phyloP scores from a whole-genome alignment of 2,329 filamentous ascomycete genomes.

The Epichloe bromicola region DNA sequence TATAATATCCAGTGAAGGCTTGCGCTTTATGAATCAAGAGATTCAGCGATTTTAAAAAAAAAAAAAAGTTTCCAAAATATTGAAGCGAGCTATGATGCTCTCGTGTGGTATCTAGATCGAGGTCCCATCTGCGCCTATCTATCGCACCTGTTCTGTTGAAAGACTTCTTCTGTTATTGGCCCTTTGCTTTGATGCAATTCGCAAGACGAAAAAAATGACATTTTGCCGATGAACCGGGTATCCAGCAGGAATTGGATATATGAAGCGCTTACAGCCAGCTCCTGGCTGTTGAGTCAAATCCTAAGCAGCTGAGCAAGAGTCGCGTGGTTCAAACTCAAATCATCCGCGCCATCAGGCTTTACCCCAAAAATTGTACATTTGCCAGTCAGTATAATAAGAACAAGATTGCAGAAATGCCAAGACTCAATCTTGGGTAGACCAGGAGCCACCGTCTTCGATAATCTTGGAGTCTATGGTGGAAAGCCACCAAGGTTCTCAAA shows the following conservation, averaged over 20 bases:
- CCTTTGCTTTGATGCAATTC: not conserved
- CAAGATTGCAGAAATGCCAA: not conserved
- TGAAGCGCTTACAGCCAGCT: not conserved
- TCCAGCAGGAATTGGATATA: not conserved
- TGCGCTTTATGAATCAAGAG: not conserved
- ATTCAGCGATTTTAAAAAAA: not conserved
- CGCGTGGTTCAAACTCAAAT: not conserved
- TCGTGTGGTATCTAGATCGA: not conserved
- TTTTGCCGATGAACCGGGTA: slow-evolving; percentile 45
- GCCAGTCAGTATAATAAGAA: not conserved
- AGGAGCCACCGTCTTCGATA: not conserved
- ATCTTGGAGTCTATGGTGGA: not conserved
- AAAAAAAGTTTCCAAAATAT: too few species aligned
- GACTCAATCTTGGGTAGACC: not conserved
- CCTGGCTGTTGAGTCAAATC: not conserved
- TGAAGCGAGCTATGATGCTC: not conserved
- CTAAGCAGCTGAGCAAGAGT: not conserved
- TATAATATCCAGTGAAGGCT: too few species aligned
- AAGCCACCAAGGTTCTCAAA: not conserved
- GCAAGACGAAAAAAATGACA: slow-evolving; percentile 54
- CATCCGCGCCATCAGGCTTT: slow-evolving; percentile 1
- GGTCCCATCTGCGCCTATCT: not conserved
- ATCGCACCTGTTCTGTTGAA: not conserved
- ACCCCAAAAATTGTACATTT: slow-evolving; percentile 5
- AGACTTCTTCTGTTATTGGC: not conserved